These are phyloP conservation scores for Tausonia pullulans DNA, from an alignment of 1,284 basidiomycete genomes.

Conservation along the genomic window DNA sequence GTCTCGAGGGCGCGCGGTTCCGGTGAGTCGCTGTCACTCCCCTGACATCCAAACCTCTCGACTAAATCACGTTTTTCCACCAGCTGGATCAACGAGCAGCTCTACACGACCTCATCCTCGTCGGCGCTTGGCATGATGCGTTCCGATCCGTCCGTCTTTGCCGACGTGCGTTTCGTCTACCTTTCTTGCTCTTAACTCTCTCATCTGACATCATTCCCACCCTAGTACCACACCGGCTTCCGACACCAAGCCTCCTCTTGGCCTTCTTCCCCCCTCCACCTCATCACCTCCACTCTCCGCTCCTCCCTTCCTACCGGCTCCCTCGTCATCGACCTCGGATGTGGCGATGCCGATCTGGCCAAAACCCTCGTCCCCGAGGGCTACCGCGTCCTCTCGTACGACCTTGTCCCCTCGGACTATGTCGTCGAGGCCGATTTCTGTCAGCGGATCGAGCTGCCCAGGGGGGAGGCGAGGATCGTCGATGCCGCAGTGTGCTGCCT, in stretches of 20 bases:
- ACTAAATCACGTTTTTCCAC: background rate
- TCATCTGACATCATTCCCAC: conserved; percentile 5
- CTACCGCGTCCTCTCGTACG: conserved; percentile 62
- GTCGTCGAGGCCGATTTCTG: conserved; percentile 73
- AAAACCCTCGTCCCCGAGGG: conserved; percentile 56
- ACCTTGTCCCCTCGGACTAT: conserved; percentile 63
- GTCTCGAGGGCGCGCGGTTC: conserved; percentile 71
- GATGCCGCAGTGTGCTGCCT: conserved; percentile 89
- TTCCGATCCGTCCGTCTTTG: conserved; percentile 59
- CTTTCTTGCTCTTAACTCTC: conserved; percentile 13
- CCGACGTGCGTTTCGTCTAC: conserved; percentile 47
- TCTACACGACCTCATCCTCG: conserved; percentile 70
- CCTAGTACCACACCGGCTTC: conserved; percentile 81
- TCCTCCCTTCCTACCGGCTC: conserved; percentile 47
- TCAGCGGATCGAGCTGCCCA: conserved; percentile 60
- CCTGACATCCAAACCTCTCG: conserved; percentile 6
- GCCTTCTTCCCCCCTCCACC: conserved; percentile 78
- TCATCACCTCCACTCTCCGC: conserved; percentile 54
- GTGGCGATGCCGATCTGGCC: conserved; percentile 86
- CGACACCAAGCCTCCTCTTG: conserved; percentile 76
- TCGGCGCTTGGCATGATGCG: conserved; percentile 70
- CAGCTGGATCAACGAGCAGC: conserved; percentile 73
- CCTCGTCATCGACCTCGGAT: conserved; percentile 87
- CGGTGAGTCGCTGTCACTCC: conserved; percentile 41
- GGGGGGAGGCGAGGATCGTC: conserved; percentile 64